phyloP scores from a whole-genome alignment of 805 yeast species.

The Kregervanrija pseudodelftensis region DNA sequence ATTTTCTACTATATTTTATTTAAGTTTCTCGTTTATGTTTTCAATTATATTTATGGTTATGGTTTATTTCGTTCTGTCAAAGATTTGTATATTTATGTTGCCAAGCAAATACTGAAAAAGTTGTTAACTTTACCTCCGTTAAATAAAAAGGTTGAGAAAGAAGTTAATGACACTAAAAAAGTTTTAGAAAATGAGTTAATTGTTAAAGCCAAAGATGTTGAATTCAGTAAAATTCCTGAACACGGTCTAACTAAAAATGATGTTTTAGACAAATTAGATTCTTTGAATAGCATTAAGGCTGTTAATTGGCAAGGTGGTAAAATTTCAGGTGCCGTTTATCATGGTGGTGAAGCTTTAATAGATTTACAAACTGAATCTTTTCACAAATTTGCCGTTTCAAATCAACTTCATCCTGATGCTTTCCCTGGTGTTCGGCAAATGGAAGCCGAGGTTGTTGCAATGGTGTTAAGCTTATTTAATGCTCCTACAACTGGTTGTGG shows the following conservation, averaged over 20 bases:
- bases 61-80: slow-evolving; percentile 16
- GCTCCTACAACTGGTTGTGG: slow-evolving; percentile 75
- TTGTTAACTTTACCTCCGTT: slow-evolving; percentile 29
- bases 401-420: slow-evolving; percentile 94
- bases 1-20: slow-evolving; percentile 8
- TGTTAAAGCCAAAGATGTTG: slow-evolving; percentile 39
- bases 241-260: slow-evolving; percentile 44
- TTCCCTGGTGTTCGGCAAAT: slow-evolving; percentile 94
- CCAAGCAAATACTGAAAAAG: slow-evolving; percentile 7
- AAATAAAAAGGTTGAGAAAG: slow-evolving; percentile 49
- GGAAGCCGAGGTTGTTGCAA: slow-evolving; percentile 92
- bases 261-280: slow-evolving; percentile 46
- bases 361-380: slow-evolving; percentile 72
- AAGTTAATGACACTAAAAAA: slow-evolving; percentile 41
- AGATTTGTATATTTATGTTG: slow-evolving; percentile 1
- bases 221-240: slow-evolving; percentile 47
- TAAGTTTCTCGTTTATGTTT: slow-evolving; percentile 2
- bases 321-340: slow-evolving; percentile 94
- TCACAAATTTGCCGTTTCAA: slow-evolving; percentile 73
- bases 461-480: slow-evolving; percentile 76
- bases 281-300: slow-evolving; percentile 46
- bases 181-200: slow-evolving; percentile 54
- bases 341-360: slow-evolving; percentile 80
- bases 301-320: slow-evolving; percentile 75
- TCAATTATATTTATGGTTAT: slow-evolving; percentile 18